Evolutionary conservation across 2,329 filamentous ascomycete genomes (phyloP).

Genomic region (Helotiales sp.): DNA sequence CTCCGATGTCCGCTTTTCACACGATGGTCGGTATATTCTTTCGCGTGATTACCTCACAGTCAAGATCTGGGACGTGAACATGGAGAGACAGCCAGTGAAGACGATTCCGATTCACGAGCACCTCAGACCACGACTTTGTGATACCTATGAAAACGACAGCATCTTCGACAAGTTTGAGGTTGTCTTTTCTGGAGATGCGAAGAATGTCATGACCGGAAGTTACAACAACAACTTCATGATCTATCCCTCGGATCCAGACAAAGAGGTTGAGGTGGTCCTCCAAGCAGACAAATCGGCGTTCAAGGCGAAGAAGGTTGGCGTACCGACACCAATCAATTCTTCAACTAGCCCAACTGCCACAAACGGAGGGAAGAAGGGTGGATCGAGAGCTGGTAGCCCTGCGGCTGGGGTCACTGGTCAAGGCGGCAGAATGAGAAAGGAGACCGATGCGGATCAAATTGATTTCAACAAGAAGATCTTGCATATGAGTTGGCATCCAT

Average conservation of each 20-base stretch:
- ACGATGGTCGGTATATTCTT: constrained; percentile 95
- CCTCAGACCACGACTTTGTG: constrained; percentile 88
- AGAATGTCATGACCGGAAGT: constrained; percentile 99
- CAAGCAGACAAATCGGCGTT: constrained; percentile 99
- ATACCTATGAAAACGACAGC: constrained; percentile 99
- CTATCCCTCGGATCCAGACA: constrained; percentile 93
- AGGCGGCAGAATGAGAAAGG: constrained; percentile 95
- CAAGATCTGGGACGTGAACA: constrained; percentile 99
- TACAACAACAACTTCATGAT: constrained; percentile 99
- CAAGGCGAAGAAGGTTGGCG: constrained; percentile 99
- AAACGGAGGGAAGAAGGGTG: constrained; percentile 82
- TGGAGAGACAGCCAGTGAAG: constrained; percentile 97
- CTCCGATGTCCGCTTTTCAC: constrained; percentile 96
- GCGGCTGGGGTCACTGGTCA: constrained; percentile 74
- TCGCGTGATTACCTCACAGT: constrained; percentile 98
- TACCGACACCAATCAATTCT: constrained; percentile 93
- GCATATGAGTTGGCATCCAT: constrained; percentile 99
- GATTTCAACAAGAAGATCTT: constrained; percentile 99
- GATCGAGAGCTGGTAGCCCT: constrained; percentile 86
- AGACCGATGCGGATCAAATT: constrained; percentile 98
- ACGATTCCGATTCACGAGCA: constrained; percentile 99
- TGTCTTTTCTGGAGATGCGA: constrained; percentile 95
- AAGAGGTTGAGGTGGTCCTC: constrained; percentile 95
- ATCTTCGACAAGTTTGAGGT: constrained; percentile 99
- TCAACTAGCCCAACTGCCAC: constrained; percentile 72